Evolutionary conservation across 257 asterid genomes (phyloP), one percentile per base, ranked within the genome.

Genomic region (Fraxinus anomala): DNA sequence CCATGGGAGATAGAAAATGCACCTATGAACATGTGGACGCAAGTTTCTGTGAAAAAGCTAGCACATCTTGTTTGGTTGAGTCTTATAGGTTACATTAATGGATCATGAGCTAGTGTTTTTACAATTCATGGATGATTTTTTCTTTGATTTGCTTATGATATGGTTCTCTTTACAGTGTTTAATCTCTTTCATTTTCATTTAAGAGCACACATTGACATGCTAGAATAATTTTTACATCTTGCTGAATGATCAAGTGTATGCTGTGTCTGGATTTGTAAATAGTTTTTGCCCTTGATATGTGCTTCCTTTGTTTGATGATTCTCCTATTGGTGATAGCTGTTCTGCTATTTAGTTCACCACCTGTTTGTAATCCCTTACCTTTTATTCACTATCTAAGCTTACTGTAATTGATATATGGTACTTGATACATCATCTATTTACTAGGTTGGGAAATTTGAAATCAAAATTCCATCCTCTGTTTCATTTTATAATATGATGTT

Each of bases 401-500:
- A 59, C 24, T 61, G 68, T 56, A 61, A 61, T 9, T 23, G 31
- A 56, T 19, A 56, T 7, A 56, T 19, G 63, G 63, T 51, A 19
- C 19, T 51, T 51, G 63, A 51, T 51, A 17, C 9, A 19, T 51
- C 17, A 51, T 17, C 24, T 51, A 17, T 51, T 17, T 51, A 4
- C 21, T 6, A 51, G 23, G 21, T 51, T 51, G 63, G 23, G 9
- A 19, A 51, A 17, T 51, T 51, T 51, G 63, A 51, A 51, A 51
- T 51, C 23, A 39, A 23, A 51, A 14, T 54, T 80, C 61, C 67
- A 66, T 16, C 33, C 39, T 34, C 63, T 72, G 21, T 72, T 78
- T 65, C 65, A 7, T 13, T 80, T 70, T 76, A 24, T 73, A 78
- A 69, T 39, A 63, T 70, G 31, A 11, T 56, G 24, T 70, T 70